Evolutionary conservation across 306 rosid species (phyloP).

Genomic region (Lathyrus tuberosus): DNA sequence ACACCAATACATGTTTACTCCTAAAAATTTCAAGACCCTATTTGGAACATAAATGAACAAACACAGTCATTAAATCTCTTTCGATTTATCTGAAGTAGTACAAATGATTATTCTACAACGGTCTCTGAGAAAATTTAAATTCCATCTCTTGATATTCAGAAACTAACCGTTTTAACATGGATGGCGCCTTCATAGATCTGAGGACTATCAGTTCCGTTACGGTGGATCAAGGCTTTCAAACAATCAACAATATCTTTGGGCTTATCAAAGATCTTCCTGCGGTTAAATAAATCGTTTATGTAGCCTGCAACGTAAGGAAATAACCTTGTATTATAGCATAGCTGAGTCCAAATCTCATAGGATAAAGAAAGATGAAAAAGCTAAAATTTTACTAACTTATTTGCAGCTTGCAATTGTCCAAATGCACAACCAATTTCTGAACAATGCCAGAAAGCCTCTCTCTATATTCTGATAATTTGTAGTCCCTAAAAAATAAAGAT

Average conservation of each 20-base stretch:
- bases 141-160: not conserved
- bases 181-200: slow-evolving; percentile 10
- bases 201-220: slow-evolving; percentile 5
- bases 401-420: not conserved
- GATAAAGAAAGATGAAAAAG: not conserved
- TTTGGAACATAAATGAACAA: not conserved
- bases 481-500: slow-evolving; percentile 21
- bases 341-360: not conserved
- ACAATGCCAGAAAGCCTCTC: not conserved
- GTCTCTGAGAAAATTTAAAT: too few relatives aligned
- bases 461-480: slow-evolving; percentile 1
- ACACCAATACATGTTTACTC: slow-evolving; percentile 35
- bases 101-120: too few relatives aligned
- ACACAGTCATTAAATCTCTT: not conserved
- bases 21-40: slow-evolving; percentile 43
- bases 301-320: slow-evolving; percentile 19
- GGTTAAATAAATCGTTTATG: not conserved
- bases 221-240: slow-evolving; percentile 41
- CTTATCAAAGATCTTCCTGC: slow-evolving; percentile 10
- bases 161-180: slow-evolving; percentile 25
- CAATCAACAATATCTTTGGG: slow-evolving; percentile 38
- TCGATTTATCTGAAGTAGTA: too few relatives aligned
- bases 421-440: not conserved
- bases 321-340: not conserved
- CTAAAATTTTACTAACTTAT: slow-evolving; percentile 26